Conservation (phyloP, 768 basidiomycete genomes). For the Lentinula boryana region DNA sequence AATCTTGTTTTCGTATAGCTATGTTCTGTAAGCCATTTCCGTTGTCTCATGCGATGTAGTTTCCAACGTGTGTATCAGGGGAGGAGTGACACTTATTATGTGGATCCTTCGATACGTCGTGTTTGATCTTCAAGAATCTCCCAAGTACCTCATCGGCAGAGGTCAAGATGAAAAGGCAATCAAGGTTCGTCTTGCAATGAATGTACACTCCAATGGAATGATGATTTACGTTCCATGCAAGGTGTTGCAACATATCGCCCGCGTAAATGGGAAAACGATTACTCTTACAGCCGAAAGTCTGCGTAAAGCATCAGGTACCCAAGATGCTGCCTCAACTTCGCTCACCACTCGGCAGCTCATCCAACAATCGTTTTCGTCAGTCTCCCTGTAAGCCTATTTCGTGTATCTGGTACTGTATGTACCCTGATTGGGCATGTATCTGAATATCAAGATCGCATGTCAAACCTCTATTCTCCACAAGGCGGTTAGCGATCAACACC, state of each 20-base stretch:
- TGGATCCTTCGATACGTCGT: conserved; percentile 51
- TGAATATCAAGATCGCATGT: conserved; percentile 34
- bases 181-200: conserved; percentile 19
- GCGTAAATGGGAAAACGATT: conserved; percentile 37
- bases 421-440: neutral
- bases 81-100: conserved; percentile 42
- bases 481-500: conserved; percentile 38
- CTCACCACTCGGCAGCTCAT: conserved; percentile 22
- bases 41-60: neutral
- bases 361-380: conserved; percentile 26
- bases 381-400: conserved; percentile 31
- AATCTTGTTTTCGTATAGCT: conserved; percentile 17
- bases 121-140: conserved; percentile 55
- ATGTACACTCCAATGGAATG: neutral
- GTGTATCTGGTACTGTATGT: neutral
- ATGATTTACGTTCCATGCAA: conserved; percentile 12
- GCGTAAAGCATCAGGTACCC: conserved; percentile 18
- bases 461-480: conserved; percentile 40
- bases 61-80: conserved; percentile 20
- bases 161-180: conserved; percentile 54
- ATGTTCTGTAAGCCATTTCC: conserved; percentile 28
- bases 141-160: conserved; percentile 54
- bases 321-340: conserved; percentile 10
- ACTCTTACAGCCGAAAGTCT: conserved; percentile 42
- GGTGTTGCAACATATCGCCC: conserved; percentile 45